A percentile compares a stretch with the other conserved stretches of the same genome.
These are phyloP conservation scores for Vaccinium corymbosum DNA, from an alignment of 148 eudicot genomes.

Conservation along the genomic window DNA sequence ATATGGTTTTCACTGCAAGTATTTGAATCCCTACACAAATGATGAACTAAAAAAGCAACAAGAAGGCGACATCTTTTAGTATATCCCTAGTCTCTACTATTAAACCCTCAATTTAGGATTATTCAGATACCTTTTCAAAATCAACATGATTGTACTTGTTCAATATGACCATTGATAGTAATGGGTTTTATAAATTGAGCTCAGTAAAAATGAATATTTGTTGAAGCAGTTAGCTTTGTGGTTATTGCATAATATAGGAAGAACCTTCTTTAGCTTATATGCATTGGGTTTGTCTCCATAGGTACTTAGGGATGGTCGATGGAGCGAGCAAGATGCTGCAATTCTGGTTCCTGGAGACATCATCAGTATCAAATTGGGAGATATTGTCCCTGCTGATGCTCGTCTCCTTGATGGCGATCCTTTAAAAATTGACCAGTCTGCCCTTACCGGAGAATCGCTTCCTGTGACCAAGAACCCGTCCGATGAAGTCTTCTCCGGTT, in stretches of 20 bases:
- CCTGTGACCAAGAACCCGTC: slow-evolving; percentile 80
- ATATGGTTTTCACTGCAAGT: not conserved
- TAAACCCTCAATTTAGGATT: not conserved
- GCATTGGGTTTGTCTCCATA: slow-evolving; percentile 9
- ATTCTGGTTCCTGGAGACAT: slow-evolving; percentile 93
- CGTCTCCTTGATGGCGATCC: slow-evolving; percentile 98
- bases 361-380: slow-evolving; percentile 86
- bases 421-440: slow-evolving; percentile 88
- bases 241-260: not conserved
- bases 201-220: not conserved
- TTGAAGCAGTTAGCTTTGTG: not conserved
- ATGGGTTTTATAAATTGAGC: not conserved
- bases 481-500: slow-evolving; percentile 94
- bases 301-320: slow-evolving; percentile 82
- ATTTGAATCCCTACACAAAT: not conserved
- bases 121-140: not conserved
- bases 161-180: not conserved
- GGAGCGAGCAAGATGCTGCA: slow-evolving; percentile 88
- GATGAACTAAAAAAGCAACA: not conserved
- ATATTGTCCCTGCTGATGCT: slow-evolving; percentile 89
- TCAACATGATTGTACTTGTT: not conserved
- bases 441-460: slow-evolving; percentile 95
- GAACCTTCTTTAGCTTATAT: slow-evolving; percentile 8
- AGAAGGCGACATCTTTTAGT: not conserved
- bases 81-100: not conserved